Conservation (phyloP, 176 grass and related monocot species). For the Hyparrhenia diplandra region DNA sequence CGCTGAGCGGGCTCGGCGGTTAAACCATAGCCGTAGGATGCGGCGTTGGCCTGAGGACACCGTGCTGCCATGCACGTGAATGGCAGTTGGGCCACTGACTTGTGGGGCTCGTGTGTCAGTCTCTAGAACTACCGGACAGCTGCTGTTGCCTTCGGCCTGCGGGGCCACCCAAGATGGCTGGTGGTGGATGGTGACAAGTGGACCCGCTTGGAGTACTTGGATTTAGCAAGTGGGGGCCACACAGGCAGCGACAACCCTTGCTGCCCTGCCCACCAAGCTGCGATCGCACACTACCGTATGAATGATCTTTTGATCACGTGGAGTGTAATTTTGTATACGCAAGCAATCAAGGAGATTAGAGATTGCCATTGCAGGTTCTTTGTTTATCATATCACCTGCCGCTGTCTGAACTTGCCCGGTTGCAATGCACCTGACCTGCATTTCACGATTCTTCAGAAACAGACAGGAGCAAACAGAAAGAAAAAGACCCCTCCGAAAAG, state of each 20-base stretch:
- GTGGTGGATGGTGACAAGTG: conserved; percentile 1
- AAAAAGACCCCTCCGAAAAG: neutral
- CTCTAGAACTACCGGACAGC: neutral
- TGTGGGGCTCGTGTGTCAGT: neutral
- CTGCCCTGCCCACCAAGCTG: neutral
- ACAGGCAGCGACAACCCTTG: neutral
- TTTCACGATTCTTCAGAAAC: conserved; percentile 19
- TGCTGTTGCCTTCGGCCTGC: neutral
- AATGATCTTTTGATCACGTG: conserved; percentile 7
- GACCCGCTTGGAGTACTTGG: neutral
- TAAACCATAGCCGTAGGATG: neutral
- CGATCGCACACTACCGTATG: neutral
- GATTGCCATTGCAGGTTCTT: neutral
- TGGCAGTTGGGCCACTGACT: neutral
- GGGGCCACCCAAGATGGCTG: neutral
- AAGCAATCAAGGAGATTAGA: neutral
- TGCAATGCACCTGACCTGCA: conserved; percentile 11
- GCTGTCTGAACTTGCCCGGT: conserved; percentile 2
- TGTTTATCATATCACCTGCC: conserved; percentile 10
- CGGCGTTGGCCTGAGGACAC: neutral
- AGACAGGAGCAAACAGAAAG: conserved; percentile 12
- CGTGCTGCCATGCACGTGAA: neutral
- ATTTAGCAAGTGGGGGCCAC: neutral
- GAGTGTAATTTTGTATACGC: conserved; percentile 30
- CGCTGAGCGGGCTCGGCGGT: neutral